Conservation (phyloP, 1,139 yeast species). For the Wickerhamomyces sp. region DNA sequence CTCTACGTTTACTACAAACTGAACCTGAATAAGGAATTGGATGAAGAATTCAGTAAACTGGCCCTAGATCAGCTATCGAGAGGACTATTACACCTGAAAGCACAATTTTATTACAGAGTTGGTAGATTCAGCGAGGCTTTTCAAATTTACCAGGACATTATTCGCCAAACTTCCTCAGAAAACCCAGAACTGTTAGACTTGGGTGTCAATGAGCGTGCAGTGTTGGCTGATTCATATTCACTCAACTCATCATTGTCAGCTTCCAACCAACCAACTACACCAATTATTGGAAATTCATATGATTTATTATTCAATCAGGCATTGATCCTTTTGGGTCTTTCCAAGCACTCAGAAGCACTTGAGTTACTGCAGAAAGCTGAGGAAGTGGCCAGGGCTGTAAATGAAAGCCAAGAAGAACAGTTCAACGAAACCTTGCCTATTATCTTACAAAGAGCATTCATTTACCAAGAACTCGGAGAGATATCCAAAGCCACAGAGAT, state of each 20-base stretch:
- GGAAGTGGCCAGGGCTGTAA: slow-evolving; percentile 33
- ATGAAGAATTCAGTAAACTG: slow-evolving; percentile 34
- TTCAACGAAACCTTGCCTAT: slow-evolving; percentile 57
- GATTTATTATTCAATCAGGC: slow-evolving; percentile 71
- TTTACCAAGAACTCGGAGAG: slow-evolving; percentile 47
- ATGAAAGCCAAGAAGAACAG: slow-evolving; percentile 27
- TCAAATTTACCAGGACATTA: slow-evolving; percentile 48
- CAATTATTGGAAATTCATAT: slow-evolving; percentile 34
- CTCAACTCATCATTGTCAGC: slow-evolving; percentile 10
- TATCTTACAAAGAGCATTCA: slow-evolving; percentile 64
- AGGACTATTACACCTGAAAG: slow-evolving; percentile 71
- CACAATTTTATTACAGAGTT: slow-evolving; percentile 71
- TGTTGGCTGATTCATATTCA: slow-evolving; percentile 42
- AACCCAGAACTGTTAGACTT: slow-evolving; percentile 50
- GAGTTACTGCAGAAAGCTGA: slow-evolving; percentile 39
- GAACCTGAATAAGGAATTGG: slow-evolving; percentile 41
- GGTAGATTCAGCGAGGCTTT: slow-evolving; percentile 58
- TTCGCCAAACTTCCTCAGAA: slow-evolving; percentile 23
- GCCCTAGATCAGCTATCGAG: slow-evolving; percentile 29
- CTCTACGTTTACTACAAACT: slow-evolving; percentile 71
- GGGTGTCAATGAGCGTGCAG: slow-evolving; percentile 65
- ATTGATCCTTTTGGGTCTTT: slow-evolving; percentile 35
- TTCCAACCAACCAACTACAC: slow-evolving; percentile 3
- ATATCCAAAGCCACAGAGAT: slow-evolving; percentile 39
- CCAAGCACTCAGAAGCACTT: slow-evolving; percentile 35